Evolutionary conservation across 1,284 basidiomycete genomes (phyloP), one percentile per base, ranked within the genome.

Genomic region (Paramarasmius palmivorus): DNA sequence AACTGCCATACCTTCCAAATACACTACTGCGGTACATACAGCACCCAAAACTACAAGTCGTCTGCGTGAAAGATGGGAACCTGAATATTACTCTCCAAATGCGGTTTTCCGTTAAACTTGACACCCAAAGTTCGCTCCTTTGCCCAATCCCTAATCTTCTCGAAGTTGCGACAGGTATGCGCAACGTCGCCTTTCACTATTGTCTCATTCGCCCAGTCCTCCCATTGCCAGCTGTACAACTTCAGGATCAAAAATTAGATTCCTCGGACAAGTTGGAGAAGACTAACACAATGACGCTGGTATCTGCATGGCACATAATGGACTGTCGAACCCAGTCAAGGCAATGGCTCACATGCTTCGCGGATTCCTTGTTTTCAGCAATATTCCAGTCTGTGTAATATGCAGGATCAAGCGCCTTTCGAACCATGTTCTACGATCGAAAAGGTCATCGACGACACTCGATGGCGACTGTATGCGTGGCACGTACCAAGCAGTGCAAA

Each of bases 241-340:
- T 49, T 55, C 17, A n/a, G 56, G 40, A 22, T 57, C 57, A 45
- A 61, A 52, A 10, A 58, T 54, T 6, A 44, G 42, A 3, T 45
- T 45, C 7, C 55, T 3, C 37, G 44, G 36, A n/a, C 29, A 34
- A 41, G 56, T 54, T 64, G 63, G 65, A 49, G 63, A 57, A 63
- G 60, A 37, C 36, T 37, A 17, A 62, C 7, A 62, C 61, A 25
- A 61, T 59, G 12, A 59, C 55, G 36, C 50, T 56, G 25, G 68
- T 60, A 48, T 69, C 67, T 9, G 65, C 60, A 22, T 56, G 61
- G 39, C 59, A 67, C 61, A 64, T 67, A 5, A 68, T 50, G 9
- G 61, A 61, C 49, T 67, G 62, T 1, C 66, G 62, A 22, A 68
- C 51, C 23, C 53, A 52, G 50, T 67, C 65, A 15, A 68, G 44